phyloP scores from a whole-genome alignment of 2,329 filamentous ascomycete genomes.

The Penicillium hesseltinei region DNA sequence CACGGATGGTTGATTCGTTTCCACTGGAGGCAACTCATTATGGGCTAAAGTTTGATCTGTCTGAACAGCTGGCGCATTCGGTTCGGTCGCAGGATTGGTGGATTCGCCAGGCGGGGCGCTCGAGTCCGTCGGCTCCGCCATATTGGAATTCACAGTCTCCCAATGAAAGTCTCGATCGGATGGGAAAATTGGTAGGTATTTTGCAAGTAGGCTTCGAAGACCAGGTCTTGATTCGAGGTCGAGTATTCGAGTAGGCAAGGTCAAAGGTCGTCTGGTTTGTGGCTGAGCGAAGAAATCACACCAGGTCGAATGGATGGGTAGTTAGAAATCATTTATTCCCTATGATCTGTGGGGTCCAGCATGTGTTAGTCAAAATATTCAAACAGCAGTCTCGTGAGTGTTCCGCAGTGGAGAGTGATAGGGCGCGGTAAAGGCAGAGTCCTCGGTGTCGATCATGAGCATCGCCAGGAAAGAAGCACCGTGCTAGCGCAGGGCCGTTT shows the following conservation, averaged over 20 bases:
- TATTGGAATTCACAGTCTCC: constrained; percentile 14
- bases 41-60: constrained; percentile 18
- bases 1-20: constrained; percentile 8
- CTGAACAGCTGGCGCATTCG: constrained; percentile 18
- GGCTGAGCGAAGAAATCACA: constrained; percentile 24
- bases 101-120: constrained; percentile 20
- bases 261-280: constrained; percentile 25
- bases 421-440: not conserved
- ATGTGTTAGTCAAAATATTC: constrained; percentile 15
- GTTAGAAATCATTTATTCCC: constrained; percentile 29
- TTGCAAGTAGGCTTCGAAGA: not conserved
- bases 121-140: constrained; percentile 24
- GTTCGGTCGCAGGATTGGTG: constrained; percentile 13
- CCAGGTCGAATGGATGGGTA: constrained; percentile 22
- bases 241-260: constrained; percentile 11
- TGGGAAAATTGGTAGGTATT: not conserved
- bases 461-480: not conserved
- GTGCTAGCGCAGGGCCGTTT: constrained; percentile 3
- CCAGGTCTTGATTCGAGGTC: constrained; percentile 1
- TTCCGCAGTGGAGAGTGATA: not conserved
- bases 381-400: not conserved
- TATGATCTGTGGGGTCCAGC: constrained; percentile 11
- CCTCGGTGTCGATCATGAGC: not conserved
- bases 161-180: constrained; percentile 5
- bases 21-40: constrained; percentile 16